Base-by-base conservation (phyloP, 768 basidiomycete genomes). In the Mycena chlorophos region DNA sequence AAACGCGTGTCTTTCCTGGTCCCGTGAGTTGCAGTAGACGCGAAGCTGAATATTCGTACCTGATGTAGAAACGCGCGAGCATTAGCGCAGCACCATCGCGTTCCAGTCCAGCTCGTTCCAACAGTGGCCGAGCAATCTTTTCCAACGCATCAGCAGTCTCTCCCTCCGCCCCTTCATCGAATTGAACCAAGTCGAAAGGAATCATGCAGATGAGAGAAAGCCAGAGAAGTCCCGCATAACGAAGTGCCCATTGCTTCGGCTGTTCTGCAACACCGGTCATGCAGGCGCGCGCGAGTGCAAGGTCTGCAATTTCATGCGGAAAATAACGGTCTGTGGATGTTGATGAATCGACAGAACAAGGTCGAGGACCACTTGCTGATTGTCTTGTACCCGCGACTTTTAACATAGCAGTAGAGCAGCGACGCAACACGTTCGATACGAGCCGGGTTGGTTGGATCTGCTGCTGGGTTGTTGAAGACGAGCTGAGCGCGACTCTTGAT, bases 121-220 rank as follows among this genome's bases (percentile, higher is more conserved):
- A 75, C 63, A 84, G 80, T 4, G 63, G 63, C 63, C 80, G 88
- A 0, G 82, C 88, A 3, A 85, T 67, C 1, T 64, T 58, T 61
- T 94, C 87, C 2, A 95, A 72, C 4, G 68, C 67, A 17, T 64
- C 61, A 0, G 85, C 83, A 1, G 89, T 90, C 43, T 77, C 68
- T 12, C 84, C 81, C n/a, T 73, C 67, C 2, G 76, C 77, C 10
- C 62, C 65, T 54, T 88, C 86, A 64, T 94, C 92, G 51, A 97
- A 92, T 63, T 92, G 89, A 27, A 84, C 79, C 34, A 99, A 75
- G 66, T 91, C 87, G 69, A 99, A 99, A 0, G 97, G 97, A 17
- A 98, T 87, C 75, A 91, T 92, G 74, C 90, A 89, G 46, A 97
- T 88, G 22, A 99, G 81, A 20, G 91, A 89, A n/a, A 98, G 78